These are phyloP conservation scores for Coemansia sp. DNA, from an alignment of 371 early-diverging fungal species.

Conservation along the genomic window DNA sequence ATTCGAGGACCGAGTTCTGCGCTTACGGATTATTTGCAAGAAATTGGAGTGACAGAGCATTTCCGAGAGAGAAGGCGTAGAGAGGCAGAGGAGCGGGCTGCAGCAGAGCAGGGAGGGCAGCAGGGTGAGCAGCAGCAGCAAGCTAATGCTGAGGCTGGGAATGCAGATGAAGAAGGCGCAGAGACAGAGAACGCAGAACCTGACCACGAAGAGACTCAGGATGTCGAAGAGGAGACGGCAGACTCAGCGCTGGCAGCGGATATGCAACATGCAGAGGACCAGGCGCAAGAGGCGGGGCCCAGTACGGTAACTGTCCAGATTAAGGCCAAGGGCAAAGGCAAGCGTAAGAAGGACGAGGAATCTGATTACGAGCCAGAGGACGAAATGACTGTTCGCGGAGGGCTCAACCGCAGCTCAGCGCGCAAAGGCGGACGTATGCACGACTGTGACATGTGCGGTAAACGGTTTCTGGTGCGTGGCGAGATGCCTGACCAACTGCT, in stretches of 20 bases:
- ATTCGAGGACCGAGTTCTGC: slow-evolving; percentile 49
- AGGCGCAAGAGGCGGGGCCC: slow-evolving; percentile 12
- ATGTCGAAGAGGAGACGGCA: slow-evolving; percentile 5
- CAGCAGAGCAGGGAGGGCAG: neutral
- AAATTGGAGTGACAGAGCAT: slow-evolving; percentile 45
- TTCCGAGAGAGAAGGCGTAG: slow-evolving; percentile 42
- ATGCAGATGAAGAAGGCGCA: neutral
- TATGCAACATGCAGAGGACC: slow-evolving; percentile 27
- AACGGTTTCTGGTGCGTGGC: slow-evolving; percentile 41
- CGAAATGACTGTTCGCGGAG: slow-evolving; percentile 21
- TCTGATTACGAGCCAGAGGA: slow-evolving; percentile 12
- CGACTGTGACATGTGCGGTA: slow-evolving; percentile 40
- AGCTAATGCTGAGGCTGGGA: neutral
- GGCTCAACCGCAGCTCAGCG: slow-evolving; percentile 50
- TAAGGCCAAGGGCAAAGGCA: slow-evolving; percentile 18
- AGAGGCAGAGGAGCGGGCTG: slow-evolving; percentile 17
- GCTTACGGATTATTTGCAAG: slow-evolving; percentile 45
- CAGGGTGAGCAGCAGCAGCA: neutral
- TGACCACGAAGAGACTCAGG: neutral
- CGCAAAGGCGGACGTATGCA: slow-evolving; percentile 51
- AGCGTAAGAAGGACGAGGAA: slow-evolving; percentile 6
- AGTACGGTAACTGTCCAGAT: neutral
- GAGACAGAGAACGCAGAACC: neutral
- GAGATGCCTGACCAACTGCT: slow-evolving; percentile 14
- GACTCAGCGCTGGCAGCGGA: slow-evolving; percentile 41